phyloP scores from a whole-genome alignment of 768 basidiomycete species.

The Pleurotus giganteus region DNA sequence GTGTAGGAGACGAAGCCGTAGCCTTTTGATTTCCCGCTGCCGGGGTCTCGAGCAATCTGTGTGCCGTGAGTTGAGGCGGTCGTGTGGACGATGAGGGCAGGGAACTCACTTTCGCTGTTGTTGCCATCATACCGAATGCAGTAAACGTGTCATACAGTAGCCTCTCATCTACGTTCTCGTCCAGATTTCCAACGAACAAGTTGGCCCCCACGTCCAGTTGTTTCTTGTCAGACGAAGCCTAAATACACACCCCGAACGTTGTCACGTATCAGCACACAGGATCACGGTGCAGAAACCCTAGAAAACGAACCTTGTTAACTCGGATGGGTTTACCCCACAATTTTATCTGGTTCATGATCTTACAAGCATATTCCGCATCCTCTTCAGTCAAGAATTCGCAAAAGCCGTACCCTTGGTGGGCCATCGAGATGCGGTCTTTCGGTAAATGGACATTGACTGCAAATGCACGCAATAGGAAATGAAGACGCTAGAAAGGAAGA shows the following conservation, averaged over 20 bases:
- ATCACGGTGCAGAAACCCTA: background rate
- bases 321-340: conserved; percentile 98
- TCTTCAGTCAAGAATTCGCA: conserved; percentile 99
- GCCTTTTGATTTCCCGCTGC: conserved; percentile 85
- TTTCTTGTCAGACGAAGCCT: conserved; percentile 98
- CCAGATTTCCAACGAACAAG: conserved; percentile 93
- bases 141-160: conserved; percentile 93
- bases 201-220: conserved; percentile 98
- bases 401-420: conserved; percentile 99
- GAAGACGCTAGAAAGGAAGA: background rate
- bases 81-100: conserved; percentile 4
- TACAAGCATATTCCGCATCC: conserved; percentile 99
- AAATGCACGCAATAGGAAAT: background rate
- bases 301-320: conserved; percentile 86
- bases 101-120: conserved; percentile 74
- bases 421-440: conserved; percentile 97
- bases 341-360: conserved; percentile 99
- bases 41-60: conserved; percentile 90
- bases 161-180: conserved; percentile 93
- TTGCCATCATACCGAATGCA: conserved; percentile 91
- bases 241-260: conserved; percentile 13
- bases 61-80: conserved; percentile 4
- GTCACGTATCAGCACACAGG: conserved; percentile 1
- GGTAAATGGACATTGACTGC: conserved; percentile 96
- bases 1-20: conserved; percentile 98